These are phyloP conservation scores for Chlorophyllum brunneum DNA, from an alignment of 768 basidiomycete genomes.

Conservation along the genomic window DNA sequence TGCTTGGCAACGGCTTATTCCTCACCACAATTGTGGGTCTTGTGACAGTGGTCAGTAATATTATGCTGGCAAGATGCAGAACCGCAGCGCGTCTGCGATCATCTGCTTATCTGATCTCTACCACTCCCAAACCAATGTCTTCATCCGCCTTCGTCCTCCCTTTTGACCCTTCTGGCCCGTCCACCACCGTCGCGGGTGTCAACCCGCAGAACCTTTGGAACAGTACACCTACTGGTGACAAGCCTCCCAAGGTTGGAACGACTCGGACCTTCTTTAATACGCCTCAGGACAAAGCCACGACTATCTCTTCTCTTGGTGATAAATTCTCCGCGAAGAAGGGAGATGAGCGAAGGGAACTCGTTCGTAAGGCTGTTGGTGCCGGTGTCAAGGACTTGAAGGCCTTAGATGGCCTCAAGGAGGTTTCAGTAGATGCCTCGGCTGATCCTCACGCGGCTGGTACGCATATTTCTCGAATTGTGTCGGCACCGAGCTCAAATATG, in stretches of 20 bases:
- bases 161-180: conserved; percentile 42
- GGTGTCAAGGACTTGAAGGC: conserved; percentile 67
- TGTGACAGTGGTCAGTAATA: background rate
- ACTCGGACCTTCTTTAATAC: conserved; percentile 63
- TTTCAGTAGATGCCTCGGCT: conserved; percentile 55
- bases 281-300: conserved; percentile 42
- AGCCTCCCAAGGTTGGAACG: conserved; percentile 56
- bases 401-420: conserved; percentile 58
- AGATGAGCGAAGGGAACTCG: conserved; percentile 53
- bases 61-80: conserved; percentile 22
- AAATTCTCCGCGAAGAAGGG: conserved; percentile 43
- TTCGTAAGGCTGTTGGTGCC: conserved; percentile 68
- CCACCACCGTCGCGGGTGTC: conserved; percentile 30
- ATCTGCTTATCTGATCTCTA: conserved; percentile 17
- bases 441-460: conserved; percentile 80
- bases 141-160: conserved; percentile 56
- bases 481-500: background rate
- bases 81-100: conserved; percentile 22
- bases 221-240: conserved; percentile 42
- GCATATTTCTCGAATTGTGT: conserved; percentile 16
- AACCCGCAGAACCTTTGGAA: conserved; percentile 52
- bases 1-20: background rate
- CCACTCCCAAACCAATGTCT: conserved; percentile 37
- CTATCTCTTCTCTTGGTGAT: conserved; percentile 57
- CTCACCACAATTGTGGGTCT: background rate